A percentile compares a stretch with the other conserved stretches of the same genome.
Conservation (phyloP, 495 filamentous ascomycete species). For the Neurospora sublineolata region DNA sequence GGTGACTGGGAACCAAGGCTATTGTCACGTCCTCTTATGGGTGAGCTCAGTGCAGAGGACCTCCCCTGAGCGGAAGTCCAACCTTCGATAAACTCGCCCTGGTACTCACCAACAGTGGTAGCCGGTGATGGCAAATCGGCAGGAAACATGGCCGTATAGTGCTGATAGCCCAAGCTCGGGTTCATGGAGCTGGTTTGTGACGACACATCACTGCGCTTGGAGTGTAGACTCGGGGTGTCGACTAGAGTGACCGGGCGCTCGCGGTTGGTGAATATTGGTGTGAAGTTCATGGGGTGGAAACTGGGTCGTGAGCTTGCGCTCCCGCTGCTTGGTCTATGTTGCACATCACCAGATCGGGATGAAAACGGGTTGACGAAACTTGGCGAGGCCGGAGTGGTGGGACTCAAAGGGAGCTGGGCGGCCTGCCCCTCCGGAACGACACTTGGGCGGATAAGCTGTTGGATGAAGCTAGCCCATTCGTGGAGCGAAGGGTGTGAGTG, state of each 20-base stretch:
- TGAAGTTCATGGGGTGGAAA: conserved; percentile 25
- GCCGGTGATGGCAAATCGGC: conserved; percentile 42
- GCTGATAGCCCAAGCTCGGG: conserved; percentile 28
- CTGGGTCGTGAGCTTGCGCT: conserved; percentile 19
- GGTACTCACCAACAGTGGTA: conserved; percentile 38
- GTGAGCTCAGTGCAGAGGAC: conserved; percentile 40
- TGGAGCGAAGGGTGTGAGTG: conserved; percentile 19
- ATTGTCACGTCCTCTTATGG: conserved; percentile 25
- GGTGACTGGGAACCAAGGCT: conserved; percentile 31
- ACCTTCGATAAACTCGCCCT: conserved; percentile 44
- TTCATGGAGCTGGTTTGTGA: conserved; percentile 38
- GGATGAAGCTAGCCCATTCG: conserved; percentile 37
- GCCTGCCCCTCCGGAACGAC: conserved; percentile 9
- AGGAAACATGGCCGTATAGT: conserved; percentile 31
- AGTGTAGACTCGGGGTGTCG: conserved; percentile 42
- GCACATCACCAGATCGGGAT: conserved; percentile 20
- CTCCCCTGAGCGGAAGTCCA: conserved; percentile 47
- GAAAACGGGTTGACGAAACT: conserved; percentile 36
- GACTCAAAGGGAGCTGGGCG: conserved; percentile 25
- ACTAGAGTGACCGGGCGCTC: conserved; percentile 31
- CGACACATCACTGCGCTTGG: conserved; percentile 42
- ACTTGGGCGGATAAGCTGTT: conserved; percentile 25
- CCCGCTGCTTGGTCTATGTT: conserved; percentile 20
- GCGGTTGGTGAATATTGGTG: conserved; percentile 24
- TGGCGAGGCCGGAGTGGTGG: conserved; percentile 32